These are phyloP conservation scores for Bolboschoenus planiculmis DNA, from an alignment of 176 grass and related monocot species.

Conservation along the genomic window DNA sequence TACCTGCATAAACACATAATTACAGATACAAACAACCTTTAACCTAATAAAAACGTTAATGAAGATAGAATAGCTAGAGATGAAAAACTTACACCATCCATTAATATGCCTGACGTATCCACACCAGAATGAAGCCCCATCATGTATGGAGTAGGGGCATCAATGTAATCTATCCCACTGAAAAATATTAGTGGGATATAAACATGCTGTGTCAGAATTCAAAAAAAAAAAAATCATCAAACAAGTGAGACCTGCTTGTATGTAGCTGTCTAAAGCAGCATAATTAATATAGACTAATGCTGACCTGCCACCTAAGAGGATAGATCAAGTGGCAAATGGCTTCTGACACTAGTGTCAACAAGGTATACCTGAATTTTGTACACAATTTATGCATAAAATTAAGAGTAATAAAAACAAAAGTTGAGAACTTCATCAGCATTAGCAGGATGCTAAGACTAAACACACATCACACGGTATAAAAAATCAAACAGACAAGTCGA, in stretches of 20 bases:
- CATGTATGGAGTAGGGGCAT: constrained; percentile 98
- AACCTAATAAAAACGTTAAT: background rate
- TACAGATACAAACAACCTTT: constrained; percentile 1
- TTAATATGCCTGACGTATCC: constrained; percentile 79
- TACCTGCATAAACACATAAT: constrained; percentile 52
- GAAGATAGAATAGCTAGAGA: background rate
- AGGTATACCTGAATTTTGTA: constrained; percentile 66
- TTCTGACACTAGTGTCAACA: constrained; percentile 95
- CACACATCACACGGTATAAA: constrained; percentile 8
- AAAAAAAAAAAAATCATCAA: constrained; percentile 23
- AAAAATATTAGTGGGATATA: constrained; percentile 99
- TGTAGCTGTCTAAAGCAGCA: constrained; percentile 9
- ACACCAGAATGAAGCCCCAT: constrained; percentile 99
- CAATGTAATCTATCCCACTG: constrained; percentile 99
- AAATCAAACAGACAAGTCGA: constrained; percentile 21
- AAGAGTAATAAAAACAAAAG: background rate
- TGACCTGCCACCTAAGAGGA: constrained; percentile 97
- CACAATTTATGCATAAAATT: constrained; percentile 22
- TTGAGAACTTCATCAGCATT: background rate
- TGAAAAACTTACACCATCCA: constrained; percentile 93
- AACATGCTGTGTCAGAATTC: constrained; percentile 65
- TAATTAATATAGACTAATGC: constrained; percentile 19
- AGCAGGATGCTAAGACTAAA: background rate
- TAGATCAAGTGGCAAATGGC: constrained; percentile 99
- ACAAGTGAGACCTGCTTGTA: background rate